Evolutionary conservation across 345 rosid species (phyloP), one percentile per base, ranked within the genome.

Genomic region (Crucihimalaya himalaica): DNA sequence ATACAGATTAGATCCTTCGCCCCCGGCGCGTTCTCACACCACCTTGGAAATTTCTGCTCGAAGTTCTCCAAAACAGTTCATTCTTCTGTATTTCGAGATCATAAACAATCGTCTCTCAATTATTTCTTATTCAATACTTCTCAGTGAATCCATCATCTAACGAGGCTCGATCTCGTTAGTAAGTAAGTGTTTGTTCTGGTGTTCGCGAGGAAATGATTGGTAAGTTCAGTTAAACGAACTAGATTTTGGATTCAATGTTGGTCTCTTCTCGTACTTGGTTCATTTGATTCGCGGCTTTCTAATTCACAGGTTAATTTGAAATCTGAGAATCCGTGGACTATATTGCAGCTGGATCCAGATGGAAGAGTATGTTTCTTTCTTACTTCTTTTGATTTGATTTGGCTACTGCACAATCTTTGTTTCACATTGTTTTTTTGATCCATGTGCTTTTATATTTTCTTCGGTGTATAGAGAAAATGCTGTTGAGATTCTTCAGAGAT

Each of bases 401-500:
- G 16, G 40, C 14, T 46, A 25, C 2, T 48, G 39, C 12, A 65
- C 2, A 58, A 19, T 74, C 27, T 20, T 75, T 40, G 18, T 66
- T 74, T 27, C 18, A 16, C 19, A 1, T 8, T 53, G 58, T 19
- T 8, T 23, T 21, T 40, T 20, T 62, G 70, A 61, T 61, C 18
- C 4, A 43, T 34, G 13, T 31, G 4, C 1, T 65, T 32, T 11
- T 47, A 2, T 60, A 0, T n/a, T 4, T 31, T 27, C 14, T 19
- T 48, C 19, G 10, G 4, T 45, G 50, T 63, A 15, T 81, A 95
- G 99, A 82, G 97, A 90, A 77, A 89, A 71, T 83, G 89, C 67
- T 18, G 77, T 86, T 72, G 89, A 92, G 85, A 76, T 92, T 43
- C 81, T 95, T 19, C 99, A 95, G 77, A 85, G 97, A 55, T 92